Evolutionary conservation across 129 eudicot species (phyloP).

Genomic region (Rutidosis leptorrhynchoides): DNA sequence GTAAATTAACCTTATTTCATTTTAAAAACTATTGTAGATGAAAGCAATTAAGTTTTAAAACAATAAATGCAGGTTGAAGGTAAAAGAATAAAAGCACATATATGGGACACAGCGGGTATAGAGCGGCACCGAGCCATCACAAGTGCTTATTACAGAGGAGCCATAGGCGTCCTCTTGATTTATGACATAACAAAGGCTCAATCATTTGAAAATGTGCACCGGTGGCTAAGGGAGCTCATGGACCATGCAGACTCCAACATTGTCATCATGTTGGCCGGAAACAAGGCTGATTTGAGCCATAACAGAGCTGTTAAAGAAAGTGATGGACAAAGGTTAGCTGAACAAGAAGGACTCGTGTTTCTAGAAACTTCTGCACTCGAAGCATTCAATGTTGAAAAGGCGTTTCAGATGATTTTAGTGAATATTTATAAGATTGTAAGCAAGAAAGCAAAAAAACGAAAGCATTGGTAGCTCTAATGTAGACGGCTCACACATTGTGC

Average conservation of each 20-base stretch:
- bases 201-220: constrained; percentile 73
- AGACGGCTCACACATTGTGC: too few species aligned
- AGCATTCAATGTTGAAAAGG: constrained; percentile 76
- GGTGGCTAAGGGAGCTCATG: constrained; percentile 84
- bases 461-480: constrained; percentile 93
- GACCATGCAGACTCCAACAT: constrained; percentile 97
- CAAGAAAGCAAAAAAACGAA: too few species aligned
- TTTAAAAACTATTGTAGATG: background rate
- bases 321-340: constrained; percentile 66
- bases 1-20: too few species aligned
- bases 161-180: constrained; percentile 85
- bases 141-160: constrained; percentile 94
- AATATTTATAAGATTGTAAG: constrained; percentile 77
- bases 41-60: constrained; percentile 1
- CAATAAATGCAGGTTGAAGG: constrained; percentile 77
- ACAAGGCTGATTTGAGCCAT: constrained; percentile 76
- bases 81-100: constrained; percentile 87
- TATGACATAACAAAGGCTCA: constrained; percentile 83
- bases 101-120: constrained; percentile 99
- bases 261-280: constrained; percentile 87
- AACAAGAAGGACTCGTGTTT: constrained; percentile 68
- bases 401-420: constrained; percentile 71
- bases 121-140: constrained; percentile 98
- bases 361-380: constrained; percentile 94
- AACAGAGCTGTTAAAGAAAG: constrained; percentile 56